Evolutionary conservation across 768 basidiomycete genomes (phyloP), one percentile per base, ranked within the genome.

Genomic region (Termitomyces sp.): DNA sequence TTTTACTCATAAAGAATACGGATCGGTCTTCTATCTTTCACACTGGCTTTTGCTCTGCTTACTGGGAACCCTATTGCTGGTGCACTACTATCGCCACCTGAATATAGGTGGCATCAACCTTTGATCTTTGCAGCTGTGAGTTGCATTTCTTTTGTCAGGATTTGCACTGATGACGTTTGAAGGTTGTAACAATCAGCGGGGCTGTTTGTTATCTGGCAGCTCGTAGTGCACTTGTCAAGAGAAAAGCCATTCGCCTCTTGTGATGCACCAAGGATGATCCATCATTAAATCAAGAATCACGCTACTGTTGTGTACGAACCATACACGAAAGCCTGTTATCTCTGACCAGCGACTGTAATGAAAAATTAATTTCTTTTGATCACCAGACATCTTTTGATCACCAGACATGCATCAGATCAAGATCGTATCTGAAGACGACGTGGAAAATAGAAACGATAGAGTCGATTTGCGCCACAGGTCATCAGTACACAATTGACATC

Each of bases 31-130:
- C 63, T 78, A 2, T 79, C 74, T 16, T 77, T 79, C 55, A 57
- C 70, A 12, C 60, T 77, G 43, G 72, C 77, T 14, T 72, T 82
- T 54, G 76, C 79, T 1, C 59, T 77, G 40, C 64, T 79, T 27
- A 78, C 74, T 11, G 81, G 82, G 3, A 79, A 77, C 51, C 83
- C 82, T 1, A 76, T 84, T 46, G 74, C 75, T 25, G 82, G 82
- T 17, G 79, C 79, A 0, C 62, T 83, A 17, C 67, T 81, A 30
- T 72, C 74, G 10, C 61, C 74, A 8, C 67, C 71, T 8, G 65
- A 67, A 17, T 70, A 73, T 50, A 59, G 52, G 21, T 80, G 79
- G 79, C 69, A 69, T 55, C 66, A 69, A 28, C 76, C 78, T 21
- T 61, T 80, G 0, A 72, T 76, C 27, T 78, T 80, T 56, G 74